phyloP scores from a whole-genome alignment of 1,139 yeast species.

The Nadsonia commutata region DNA sequence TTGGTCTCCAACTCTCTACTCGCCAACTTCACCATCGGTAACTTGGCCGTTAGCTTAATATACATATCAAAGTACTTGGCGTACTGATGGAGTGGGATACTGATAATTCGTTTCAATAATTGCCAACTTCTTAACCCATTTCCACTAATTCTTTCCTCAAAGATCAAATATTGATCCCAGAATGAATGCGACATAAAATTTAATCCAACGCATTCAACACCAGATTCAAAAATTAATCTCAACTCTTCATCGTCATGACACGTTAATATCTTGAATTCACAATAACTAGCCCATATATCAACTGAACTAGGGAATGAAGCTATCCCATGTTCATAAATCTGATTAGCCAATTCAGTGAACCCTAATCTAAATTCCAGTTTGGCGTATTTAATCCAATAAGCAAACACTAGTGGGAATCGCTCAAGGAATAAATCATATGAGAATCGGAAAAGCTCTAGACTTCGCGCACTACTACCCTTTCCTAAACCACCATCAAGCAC shows the following conservation, averaged over 20 bases:
- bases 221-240: constrained; percentile 39
- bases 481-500: constrained; percentile 27
- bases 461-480: constrained; percentile 30
- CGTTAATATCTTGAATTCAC: constrained; percentile 36
- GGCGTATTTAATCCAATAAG: constrained; percentile 73
- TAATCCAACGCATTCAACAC: constrained; percentile 47
- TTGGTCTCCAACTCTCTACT: constrained; percentile 3
- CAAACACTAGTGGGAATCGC: constrained; percentile 55
- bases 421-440: constrained; percentile 44
- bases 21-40: constrained; percentile 13
- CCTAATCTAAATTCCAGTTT: constrained; percentile 50
- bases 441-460: constrained; percentile 30
- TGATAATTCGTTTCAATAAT: constrained; percentile 45
- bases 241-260: constrained; percentile 9
- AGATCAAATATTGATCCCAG: constrained; percentile 57
- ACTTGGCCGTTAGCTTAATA: constrained; percentile 15
- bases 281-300: constrained; percentile 59
- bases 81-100: constrained; percentile 67
- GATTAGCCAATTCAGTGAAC: constrained; percentile 32
- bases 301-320: constrained; percentile 39
- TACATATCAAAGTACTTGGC: constrained; percentile 33
- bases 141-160: constrained; percentile 25
- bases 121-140: constrained; percentile 18
- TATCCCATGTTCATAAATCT: constrained; percentile 42
- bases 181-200: constrained; percentile 65